Evolutionary conservation across 805 yeast species (phyloP), one percentile per base, ranked within the genome.

Genomic region (Sugiyamaella boreocaroliniensis): DNA sequence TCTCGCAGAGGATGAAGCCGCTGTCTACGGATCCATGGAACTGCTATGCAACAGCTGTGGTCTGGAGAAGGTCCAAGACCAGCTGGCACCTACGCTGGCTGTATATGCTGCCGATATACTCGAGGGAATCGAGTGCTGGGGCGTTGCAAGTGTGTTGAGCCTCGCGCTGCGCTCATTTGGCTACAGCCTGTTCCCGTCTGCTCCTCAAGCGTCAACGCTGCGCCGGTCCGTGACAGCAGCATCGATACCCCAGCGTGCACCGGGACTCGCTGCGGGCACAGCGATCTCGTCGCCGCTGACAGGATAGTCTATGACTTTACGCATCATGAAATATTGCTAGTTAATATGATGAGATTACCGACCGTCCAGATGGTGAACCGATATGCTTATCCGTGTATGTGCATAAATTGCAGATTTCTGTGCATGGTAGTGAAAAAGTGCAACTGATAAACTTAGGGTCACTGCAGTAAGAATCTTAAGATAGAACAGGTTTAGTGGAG

Each of bases 41-140:
- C 49, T 54, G 26, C 48, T 59, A 12, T 54, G 64, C 49, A 40
- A 43, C 15, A 61, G 58, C 22, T 50, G 54, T 16, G 60, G 58
- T 15, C 43, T 58, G 8, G 58, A 58, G 22, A 54, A 53, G 51
- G 51, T 57, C 5, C 55, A 57, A 26, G 61, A 60, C 26, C 55
- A 56, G 22, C 51, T 62, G 29, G 60, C 64, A 1, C 58, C 64
- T 1, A 56, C 63, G 1, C 45, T 64, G 22, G 64, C 67, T 14
- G 55, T 61, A 19, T 50, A 56, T 11, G 59, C 57, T 34, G 67
- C 68, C 8, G 65, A 61, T 29, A 45, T 58, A 1, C 55, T 59
- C 16, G 65, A 61, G 15, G 55, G 61, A 4, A 52, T 60, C 29
- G 61, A 59, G 26, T 51, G 60, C 19, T 64, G 68, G 67, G 61